phyloP scores from a whole-genome alignment of 2,329 filamentous ascomycete genomes.

The Blastomyces percursus region DNA sequence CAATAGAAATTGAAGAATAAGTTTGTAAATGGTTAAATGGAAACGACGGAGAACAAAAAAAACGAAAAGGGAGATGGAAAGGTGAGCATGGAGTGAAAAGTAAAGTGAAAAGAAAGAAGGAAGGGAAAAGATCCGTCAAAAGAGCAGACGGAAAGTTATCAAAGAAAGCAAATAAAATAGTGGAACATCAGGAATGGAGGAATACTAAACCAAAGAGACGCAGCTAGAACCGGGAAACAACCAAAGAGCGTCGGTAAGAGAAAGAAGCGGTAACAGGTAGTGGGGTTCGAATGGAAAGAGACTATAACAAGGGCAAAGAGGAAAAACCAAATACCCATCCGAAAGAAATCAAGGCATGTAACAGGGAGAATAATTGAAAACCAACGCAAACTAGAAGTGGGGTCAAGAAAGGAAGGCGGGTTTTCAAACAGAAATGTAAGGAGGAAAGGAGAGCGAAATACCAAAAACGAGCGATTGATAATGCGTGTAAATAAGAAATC shows the following conservation, averaged over 20 bases:
- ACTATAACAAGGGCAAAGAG: not conserved
- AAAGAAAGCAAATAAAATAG: not conserved
- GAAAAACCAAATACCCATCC: not conserved
- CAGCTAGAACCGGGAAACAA: not conserved
- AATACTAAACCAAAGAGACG: not conserved
- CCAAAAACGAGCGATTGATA: not conserved
- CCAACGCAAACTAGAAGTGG: constrained; percentile 1
- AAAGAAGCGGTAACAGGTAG: not conserved
- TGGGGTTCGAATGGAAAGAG: not conserved
- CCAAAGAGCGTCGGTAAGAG: not conserved
- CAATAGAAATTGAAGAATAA: not conserved
- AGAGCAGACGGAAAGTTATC: not conserved
- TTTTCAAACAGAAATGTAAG: constrained; percentile 4
- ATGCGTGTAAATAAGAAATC: not conserved
- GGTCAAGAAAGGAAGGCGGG: constrained; percentile 1
- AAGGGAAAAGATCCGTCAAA: too few species aligned
- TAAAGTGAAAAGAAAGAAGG: not conserved
- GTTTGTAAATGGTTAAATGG: not conserved
- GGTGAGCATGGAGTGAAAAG: not conserved
- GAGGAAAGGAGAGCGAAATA: not conserved
- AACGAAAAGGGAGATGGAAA: not conserved
- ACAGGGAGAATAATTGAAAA: not conserved
- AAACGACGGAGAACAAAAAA: not conserved
- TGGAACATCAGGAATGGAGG: not conserved
- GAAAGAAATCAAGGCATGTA: not conserved